These are phyloP conservation scores for Solanum hybrid DNA, from an alignment of 305 asterid genomes.

Conservation along the genomic window DNA sequence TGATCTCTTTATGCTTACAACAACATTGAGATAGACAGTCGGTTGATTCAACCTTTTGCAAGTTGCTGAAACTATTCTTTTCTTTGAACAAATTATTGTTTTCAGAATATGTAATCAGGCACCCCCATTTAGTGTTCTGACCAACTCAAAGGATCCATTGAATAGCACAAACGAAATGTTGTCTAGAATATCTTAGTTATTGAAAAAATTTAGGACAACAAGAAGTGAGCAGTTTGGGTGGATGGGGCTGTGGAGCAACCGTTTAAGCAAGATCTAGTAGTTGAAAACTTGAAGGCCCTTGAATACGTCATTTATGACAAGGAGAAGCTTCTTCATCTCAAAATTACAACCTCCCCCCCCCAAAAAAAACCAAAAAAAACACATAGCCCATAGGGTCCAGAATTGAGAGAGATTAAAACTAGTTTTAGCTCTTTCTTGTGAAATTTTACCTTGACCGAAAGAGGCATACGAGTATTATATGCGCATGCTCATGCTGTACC, in stretches of 20 bases:
- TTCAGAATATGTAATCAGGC: neutral
- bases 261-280: neutral
- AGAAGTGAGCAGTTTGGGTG: neutral
- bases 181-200: neutral
- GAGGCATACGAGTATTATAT: neutral
- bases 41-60: neutral
- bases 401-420: neutral
- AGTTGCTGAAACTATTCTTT: neutral
- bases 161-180: neutral
- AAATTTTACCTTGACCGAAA: neutral
- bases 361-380: neutral
- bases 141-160: neutral
- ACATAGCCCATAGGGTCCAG: neutral
- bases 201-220: neutral
- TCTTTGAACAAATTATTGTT: neutral
- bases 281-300: neutral
- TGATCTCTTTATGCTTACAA: neutral
- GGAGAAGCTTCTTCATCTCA: neutral
- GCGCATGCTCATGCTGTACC: neutral
- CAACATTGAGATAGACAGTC: neutral
- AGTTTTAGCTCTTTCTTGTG: neutral
- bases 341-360: neutral
- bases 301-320: neutral
- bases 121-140: neutral
- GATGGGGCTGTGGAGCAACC: neutral